Conservation (phyloP, 169 alveolate species). For the Cryptosporidium tyzzeri region DNA sequence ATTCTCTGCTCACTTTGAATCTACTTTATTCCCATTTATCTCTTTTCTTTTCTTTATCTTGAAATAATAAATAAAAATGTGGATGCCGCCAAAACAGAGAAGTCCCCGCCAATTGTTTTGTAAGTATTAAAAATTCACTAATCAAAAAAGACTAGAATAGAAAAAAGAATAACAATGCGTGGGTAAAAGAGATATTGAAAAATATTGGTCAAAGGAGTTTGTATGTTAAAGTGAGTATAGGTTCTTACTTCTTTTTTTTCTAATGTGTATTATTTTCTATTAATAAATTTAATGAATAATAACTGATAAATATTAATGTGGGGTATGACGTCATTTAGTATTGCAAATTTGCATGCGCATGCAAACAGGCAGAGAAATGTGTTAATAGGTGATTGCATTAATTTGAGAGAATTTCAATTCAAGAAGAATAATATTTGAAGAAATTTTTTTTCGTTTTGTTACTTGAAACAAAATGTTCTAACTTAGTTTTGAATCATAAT, state of each 20-base stretch:
- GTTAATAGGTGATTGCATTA: background rate
- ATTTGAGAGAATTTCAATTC: background rate
- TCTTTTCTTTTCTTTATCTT: background rate
- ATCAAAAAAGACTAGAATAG: background rate
- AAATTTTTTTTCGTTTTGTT: too few relatives aligned
- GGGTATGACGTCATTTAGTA: conserved; percentile 32
- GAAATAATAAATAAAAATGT: background rate
- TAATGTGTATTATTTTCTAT: too few relatives aligned
- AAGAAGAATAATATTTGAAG: background rate
- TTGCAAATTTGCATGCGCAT: conserved; percentile 31
- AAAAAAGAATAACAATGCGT: too few relatives aligned
- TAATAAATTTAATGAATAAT: too few relatives aligned
- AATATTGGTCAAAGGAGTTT: too few relatives aligned
- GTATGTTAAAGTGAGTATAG: background rate
- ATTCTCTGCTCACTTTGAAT: background rate
- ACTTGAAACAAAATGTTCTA: background rate
- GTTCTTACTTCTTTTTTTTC: too few relatives aligned
- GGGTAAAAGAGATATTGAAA: too few relatives aligned
- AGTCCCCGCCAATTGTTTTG: background rate
- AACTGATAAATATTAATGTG: background rate
- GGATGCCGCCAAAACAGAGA: background rate
- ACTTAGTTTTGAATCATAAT: background rate
- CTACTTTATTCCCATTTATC: background rate
- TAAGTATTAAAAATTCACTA: too few relatives aligned
- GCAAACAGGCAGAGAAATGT: background rate